phyloP scores from a whole-genome alignment of 2,329 filamentous ascomycete genomes.

The Tolypocladium nubicola region DNA sequence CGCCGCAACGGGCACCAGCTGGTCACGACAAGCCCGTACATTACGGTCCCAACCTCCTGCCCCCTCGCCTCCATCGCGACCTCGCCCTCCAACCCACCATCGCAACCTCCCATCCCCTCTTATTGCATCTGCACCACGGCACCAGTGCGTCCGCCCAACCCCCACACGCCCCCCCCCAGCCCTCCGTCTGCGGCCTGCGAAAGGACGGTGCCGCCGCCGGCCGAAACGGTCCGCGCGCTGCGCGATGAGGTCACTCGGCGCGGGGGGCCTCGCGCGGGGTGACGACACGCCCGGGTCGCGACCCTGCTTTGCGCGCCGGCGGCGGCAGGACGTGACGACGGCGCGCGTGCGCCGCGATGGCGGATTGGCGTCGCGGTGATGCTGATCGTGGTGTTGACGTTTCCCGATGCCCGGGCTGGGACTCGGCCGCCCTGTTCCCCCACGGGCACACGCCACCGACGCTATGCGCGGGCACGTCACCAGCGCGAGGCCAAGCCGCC shows the following conservation, averaged over 20 bases:
- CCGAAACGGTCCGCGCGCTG: neutral
- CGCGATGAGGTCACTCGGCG: conserved; percentile 18
- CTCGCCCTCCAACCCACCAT: neutral
- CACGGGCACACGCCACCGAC: too few relatives aligned
- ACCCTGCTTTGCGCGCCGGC: neutral
- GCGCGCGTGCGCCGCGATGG: neutral
- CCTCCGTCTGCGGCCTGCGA: neutral
- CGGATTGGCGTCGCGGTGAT: neutral
- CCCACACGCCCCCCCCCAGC: neutral
- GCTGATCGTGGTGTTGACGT: neutral
- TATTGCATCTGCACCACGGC: neutral
- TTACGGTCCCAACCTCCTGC: neutral
- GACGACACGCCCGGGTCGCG: neutral
- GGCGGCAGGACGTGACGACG: neutral
- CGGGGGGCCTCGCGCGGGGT: neutral
- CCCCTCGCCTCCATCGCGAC: neutral
- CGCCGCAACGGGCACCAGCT: too few relatives aligned
- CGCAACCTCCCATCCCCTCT: neutral
- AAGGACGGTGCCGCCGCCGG: neutral
- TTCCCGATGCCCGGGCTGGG: neutral
- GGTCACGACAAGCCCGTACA: neutral
- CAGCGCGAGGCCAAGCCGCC: too few relatives aligned
- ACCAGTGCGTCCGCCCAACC: neutral
- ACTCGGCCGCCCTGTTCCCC: too few relatives aligned
- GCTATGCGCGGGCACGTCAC: too few relatives aligned